Percentiles rank a stretch among this genome's conserved stretches.
These are phyloP conservation scores for Eudorina sp. DNA, from an alignment of 139 green algal species.

Conservation along the genomic window DNA sequence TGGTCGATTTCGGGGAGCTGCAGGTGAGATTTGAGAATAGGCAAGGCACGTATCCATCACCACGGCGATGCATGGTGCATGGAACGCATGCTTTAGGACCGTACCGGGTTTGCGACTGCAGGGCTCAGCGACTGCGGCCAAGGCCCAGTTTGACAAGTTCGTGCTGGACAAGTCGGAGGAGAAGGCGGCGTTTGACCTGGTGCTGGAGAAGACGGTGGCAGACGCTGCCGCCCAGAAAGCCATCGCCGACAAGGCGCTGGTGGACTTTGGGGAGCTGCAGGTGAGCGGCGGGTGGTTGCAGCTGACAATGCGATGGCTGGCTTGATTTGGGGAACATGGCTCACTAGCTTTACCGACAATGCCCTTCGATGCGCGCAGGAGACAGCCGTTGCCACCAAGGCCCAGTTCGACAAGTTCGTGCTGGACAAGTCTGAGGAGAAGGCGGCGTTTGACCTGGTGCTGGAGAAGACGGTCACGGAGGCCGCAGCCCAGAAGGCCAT, in stretches of 20 bases:
- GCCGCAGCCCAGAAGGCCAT: conserved; percentile 12
- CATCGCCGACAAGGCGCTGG: conserved; percentile 25
- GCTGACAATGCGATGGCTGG: too few species aligned
- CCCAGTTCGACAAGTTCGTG: conserved; percentile 41
- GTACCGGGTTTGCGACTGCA: not conserved
- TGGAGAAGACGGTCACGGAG: not conserved
- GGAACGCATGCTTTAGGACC: not conserved
- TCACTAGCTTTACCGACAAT: too few species aligned
- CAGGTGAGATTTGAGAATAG: not conserved
- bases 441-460: conserved; percentile 25
- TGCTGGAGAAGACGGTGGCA: not conserved
- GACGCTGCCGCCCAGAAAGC: not conserved
- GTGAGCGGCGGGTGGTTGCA: too few species aligned
- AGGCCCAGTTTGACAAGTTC: conserved; percentile 45
- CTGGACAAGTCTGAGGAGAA: conserved; percentile 37
- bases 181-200: conserved; percentile 43
- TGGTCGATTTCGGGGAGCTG: conserved; percentile 32
- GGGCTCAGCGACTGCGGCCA: not conserved
- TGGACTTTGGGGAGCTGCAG: conserved; percentile 34
- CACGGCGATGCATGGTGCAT: not conserved
- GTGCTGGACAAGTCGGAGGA: conserved; percentile 31
- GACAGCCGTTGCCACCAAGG: not conserved
- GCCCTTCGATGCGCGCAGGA: not conserved
- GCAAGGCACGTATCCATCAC: not conserved
- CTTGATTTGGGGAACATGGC: too few species aligned